phyloP scores from a whole-genome alignment of 805 yeast genomes.

The Spathaspora boniae region DNA sequence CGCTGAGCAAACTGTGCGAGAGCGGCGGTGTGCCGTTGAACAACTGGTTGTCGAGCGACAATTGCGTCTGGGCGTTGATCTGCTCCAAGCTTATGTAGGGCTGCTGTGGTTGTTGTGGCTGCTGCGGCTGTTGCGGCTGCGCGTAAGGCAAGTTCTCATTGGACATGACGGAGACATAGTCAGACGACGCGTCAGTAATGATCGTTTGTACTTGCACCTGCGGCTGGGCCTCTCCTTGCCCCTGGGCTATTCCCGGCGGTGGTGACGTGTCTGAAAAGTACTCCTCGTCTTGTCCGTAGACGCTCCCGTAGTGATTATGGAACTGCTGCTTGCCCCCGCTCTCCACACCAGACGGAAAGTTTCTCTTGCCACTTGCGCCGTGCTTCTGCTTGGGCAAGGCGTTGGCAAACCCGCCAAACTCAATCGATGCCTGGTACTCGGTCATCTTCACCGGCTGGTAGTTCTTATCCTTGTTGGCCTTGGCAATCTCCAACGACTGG shows the following conservation, averaged over 20 bases:
- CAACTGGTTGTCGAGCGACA: slow-evolving; percentile 3
- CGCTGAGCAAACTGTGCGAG: slow-evolving; percentile 1
- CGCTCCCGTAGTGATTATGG: slow-evolving; percentile 14
- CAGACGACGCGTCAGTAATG: no score
- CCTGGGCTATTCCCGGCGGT: slow-evolving; percentile 1
- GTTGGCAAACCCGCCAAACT: slow-evolving; percentile 35
- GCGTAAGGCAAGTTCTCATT: slow-evolving; percentile 6
- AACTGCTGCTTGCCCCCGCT: slow-evolving; percentile 3
- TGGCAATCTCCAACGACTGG: slow-evolving; percentile 27
- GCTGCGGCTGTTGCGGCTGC: slow-evolving; percentile 9
- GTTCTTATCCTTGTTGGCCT: slow-evolving; percentile 17
- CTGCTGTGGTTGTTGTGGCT: no score
- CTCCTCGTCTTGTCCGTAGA: slow-evolving; percentile 12
- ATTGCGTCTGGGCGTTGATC: slow-evolving; percentile 10
- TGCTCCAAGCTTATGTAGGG: slow-evolving; percentile 12
- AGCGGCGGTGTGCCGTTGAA: slow-evolving; percentile 5
- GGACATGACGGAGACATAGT: not conserved
- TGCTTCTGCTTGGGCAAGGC: slow-evolving; percentile 17
- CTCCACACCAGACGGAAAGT: slow-evolving; percentile 12
- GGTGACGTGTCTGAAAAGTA: not conserved
- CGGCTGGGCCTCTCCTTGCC: slow-evolving; percentile 1
- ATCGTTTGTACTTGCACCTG: slow-evolving; percentile 1
- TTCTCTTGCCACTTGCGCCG: slow-evolving; percentile 7
- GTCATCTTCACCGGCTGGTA: slow-evolving; percentile 31
- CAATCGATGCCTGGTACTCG: slow-evolving; percentile 36